These are phyloP conservation scores for Trifolium dubium DNA, from an alignment of 306 rosid genomes.

Conservation along the genomic window DNA sequence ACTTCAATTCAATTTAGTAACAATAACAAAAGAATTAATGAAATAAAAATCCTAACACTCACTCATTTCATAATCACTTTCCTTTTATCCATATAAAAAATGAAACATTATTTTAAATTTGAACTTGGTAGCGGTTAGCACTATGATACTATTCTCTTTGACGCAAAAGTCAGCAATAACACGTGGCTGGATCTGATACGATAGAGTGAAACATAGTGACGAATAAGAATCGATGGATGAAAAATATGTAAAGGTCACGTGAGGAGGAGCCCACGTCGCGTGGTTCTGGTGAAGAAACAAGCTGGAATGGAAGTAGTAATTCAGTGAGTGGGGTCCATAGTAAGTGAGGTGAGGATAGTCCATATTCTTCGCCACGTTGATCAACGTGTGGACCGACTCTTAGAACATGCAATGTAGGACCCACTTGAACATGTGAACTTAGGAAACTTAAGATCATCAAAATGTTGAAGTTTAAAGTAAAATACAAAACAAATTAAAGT, in stretches of 20 bases:
- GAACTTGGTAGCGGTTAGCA: background rate
- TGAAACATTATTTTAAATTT: background rate
- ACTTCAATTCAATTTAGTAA: too few relatives aligned
- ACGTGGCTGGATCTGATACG: slow-evolving; percentile 44
- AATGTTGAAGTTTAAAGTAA: background rate
- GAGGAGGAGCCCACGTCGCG: slow-evolving; percentile 54
- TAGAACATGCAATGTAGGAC: slow-evolving; percentile 55
- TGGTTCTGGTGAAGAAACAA: slow-evolving; percentile 27
- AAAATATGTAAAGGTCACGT: slow-evolving; percentile 58
- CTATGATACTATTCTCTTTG: slow-evolving; percentile 26
- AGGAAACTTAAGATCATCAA: background rate
- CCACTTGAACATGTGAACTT: slow-evolving; percentile 45
- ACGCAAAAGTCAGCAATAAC: slow-evolving; percentile 31
- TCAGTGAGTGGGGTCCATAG: slow-evolving; percentile 52
- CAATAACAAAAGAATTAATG: background rate
- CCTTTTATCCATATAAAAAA: slow-evolving; percentile 1
- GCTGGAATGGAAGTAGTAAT: slow-evolving; percentile 45
- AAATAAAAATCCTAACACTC: slow-evolving; percentile 16
- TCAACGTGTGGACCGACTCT: slow-evolving; percentile 51
- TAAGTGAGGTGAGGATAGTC: slow-evolving; percentile 29
- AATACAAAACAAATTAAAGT: background rate
- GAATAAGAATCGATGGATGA: slow-evolving; percentile 33
- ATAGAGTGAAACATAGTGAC: background rate
- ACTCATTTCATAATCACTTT: background rate
- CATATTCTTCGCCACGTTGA: slow-evolving; percentile 48